These are phyloP conservation scores for Aspergillus arachidicola DNA, from an alignment of 2,329 filamentous ascomycete species.

Conservation along the genomic window DNA sequence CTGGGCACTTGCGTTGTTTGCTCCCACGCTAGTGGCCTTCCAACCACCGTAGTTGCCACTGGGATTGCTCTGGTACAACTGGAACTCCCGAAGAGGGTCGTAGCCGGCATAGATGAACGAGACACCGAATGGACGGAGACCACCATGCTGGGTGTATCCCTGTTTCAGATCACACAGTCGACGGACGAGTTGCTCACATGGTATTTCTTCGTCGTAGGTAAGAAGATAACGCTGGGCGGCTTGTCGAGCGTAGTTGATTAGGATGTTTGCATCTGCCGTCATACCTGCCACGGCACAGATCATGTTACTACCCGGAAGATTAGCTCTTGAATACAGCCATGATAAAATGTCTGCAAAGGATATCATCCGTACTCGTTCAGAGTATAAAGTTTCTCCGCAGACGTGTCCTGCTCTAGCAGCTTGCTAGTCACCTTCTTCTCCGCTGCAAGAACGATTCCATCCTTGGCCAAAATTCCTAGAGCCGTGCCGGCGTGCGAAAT, in stretches of 20 bases:
- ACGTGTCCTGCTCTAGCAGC: slow-evolving; percentile 98
- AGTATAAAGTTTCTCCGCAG: slow-evolving; percentile 99
- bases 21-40: slow-evolving; percentile 97
- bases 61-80: slow-evolving; percentile 98
- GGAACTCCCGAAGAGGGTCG: slow-evolving; percentile 94
- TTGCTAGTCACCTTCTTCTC: slow-evolving; percentile 99
- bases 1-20: slow-evolving; percentile 97
- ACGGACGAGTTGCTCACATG: slow-evolving; percentile 97
- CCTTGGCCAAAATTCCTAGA: slow-evolving; percentile 92
- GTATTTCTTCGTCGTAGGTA: slow-evolving; percentile 99
- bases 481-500: slow-evolving; percentile 98
- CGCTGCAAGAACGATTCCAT: slow-evolving; percentile 96
- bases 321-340: slow-evolving; percentile 14
- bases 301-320: slow-evolving; percentile 76
- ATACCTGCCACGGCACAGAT: slow-evolving; percentile 98
- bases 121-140: slow-evolving; percentile 95
- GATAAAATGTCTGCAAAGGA: not conserved
- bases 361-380: slow-evolving; percentile 80
- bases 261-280: slow-evolving; percentile 99
- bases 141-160: slow-evolving; percentile 98
- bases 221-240: slow-evolving; percentile 95
- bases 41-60: slow-evolving; percentile 98
- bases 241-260: slow-evolving; percentile 99
- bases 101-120: slow-evolving; percentile 99
- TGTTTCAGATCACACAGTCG: slow-evolving; percentile 97